Evolutionary conservation across 1,284 basidiomycete genomes (phyloP).

Genomic region (Microbotryum lychnidis-dioicae): DNA sequence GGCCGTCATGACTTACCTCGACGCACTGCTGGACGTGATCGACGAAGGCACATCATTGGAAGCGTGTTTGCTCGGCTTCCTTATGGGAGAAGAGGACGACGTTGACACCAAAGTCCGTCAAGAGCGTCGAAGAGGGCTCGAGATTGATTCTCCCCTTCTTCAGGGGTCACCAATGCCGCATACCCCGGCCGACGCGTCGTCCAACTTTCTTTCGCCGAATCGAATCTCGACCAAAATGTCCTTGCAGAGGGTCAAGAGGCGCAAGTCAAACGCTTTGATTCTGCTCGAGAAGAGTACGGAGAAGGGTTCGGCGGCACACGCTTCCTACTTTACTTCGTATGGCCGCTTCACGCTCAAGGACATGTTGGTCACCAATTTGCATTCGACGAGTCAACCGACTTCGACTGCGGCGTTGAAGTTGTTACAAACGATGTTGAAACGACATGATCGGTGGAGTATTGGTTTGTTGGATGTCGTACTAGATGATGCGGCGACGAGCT

Average conservation of each 20-base stretch:
- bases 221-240: not conserved
- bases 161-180: not conserved
- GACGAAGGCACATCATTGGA: conserved; percentile 57
- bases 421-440: conserved; percentile 61
- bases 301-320: conserved; percentile 42
- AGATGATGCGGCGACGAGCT: conserved; percentile 63
- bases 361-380: conserved; percentile 66
- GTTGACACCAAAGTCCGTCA: not conserved
- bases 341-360: conserved; percentile 85
- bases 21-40: conserved; percentile 68
- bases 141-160: not conserved
- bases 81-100: conserved; percentile 66
- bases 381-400: conserved; percentile 56
- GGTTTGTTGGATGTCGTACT: conserved; percentile 59
- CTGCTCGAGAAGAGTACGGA: conserved; percentile 63
- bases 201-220: conserved; percentile 1
- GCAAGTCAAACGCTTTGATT: conserved; percentile 76
- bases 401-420: conserved; percentile 69
- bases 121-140: conserved; percentile 1
- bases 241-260: conserved; percentile 42
- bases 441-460: conserved; percentile 59
- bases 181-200: not conserved
- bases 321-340: conserved; percentile 74
- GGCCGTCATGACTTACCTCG: conserved; percentile 94
- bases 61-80: conserved; percentile 64